These are phyloP conservation scores for Dipteronia dyeriana DNA, from an alignment of 345 rosid species.

Conservation along the genomic window DNA sequence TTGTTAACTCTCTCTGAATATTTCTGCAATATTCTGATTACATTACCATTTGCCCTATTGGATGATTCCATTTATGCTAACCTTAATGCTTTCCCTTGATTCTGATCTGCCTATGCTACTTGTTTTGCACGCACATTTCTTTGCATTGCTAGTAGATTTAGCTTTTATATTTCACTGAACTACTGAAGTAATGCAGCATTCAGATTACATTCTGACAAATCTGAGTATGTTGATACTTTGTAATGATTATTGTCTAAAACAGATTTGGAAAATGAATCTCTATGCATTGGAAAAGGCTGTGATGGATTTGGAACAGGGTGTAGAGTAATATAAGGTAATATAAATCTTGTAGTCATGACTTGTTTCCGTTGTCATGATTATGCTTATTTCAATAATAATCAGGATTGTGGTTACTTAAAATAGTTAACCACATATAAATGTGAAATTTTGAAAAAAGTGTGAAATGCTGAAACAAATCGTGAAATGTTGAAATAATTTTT, in stretches of 20 bases:
- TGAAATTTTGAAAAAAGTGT: no score
- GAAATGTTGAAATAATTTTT: no score
- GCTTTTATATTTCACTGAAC: neutral
- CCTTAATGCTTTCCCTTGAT: neutral
- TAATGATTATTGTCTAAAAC: slow-evolving; percentile 16
- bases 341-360: neutral
- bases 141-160: neutral
- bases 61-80: neutral
- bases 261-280: slow-evolving; percentile 61
- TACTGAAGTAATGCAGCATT: neutral
- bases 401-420: no score
- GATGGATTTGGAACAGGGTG: slow-evolving; percentile 18
- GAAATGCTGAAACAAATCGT: no score
- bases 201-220: neutral
- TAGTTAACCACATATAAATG: no score
- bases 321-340: neutral
- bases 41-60: neutral
- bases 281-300: slow-evolving; percentile 40
- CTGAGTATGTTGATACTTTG: neutral
- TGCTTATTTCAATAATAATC: neutral
- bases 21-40: neutral
- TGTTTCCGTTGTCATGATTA: neutral
- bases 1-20: neutral
- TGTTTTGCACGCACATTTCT: neutral
- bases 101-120: neutral